Base-by-base conservation (phyloP, 352 stramenopile genomes). In the Pythium aquatile region DNA sequence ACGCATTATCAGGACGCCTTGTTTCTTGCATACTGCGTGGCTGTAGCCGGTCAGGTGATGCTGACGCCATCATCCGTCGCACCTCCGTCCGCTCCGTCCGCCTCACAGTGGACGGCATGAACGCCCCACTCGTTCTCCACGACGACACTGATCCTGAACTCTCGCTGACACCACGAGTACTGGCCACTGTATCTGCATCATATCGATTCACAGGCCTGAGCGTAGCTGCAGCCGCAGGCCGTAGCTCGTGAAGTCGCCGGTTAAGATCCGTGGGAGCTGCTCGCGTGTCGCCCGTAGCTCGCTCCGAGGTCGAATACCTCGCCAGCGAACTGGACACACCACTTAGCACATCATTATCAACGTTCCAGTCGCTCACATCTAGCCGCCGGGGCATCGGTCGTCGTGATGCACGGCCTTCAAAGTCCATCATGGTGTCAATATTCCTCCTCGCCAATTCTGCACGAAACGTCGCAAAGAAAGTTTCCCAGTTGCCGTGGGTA, bases 381-480 rank as follows among this genome's bases (percentile, higher is more conserved):
- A 89, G 69, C 58, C 85, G 77, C 24, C 80, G 73, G 11, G 80
- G 80, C 39, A 79, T 52, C 14, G 77, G 80, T 2, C 80, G 72
- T 24, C 76, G 72, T 56, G 77, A 58, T 9, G 66, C 47, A 8
- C 63, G 65, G 7, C 57, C 58, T 28, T 85, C 72, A 35, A 55
- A 60, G 28, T 74, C 59, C 47, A 75, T 64, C 2, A 37, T 69
- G 32, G 4, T 44, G 59, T 65, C 17, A 51, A 30, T 58, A 49
- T 30, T 40, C 24, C 58, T 30, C n/a, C 37, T 20, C 35, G 39
- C 57, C 58, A 69, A 26, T 37, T 26, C 57, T 59, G 33, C 40
- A 58, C 58, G 58, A 70, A 70, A 20, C 51, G 64, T 63, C 59
- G 30, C 60, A 4, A 6, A 58, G 20, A 4, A 6, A 58, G 20